A percentile compares a stretch with the other conserved stretches of the same genome.
phyloP scores from a whole-genome alignment of 2,329 filamentous ascomycete genomes.

The Trichoderma harzianum region DNA sequence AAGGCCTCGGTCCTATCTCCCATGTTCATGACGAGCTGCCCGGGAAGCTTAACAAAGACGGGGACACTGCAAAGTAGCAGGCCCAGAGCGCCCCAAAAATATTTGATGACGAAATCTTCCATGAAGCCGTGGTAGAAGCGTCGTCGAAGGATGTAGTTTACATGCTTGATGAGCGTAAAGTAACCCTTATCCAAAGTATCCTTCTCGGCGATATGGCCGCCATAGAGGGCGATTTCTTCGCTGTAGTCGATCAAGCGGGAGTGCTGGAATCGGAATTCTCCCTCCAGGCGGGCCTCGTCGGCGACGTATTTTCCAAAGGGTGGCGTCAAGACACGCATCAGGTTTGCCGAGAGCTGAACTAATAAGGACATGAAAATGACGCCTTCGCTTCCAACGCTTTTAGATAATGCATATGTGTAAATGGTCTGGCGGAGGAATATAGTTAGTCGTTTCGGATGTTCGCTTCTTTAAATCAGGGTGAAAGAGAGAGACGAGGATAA shows the following conservation, averaged over 20 bases:
- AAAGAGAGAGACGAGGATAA: background rate
- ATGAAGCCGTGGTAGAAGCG: conserved; percentile 98
- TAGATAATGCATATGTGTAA: conserved; percentile 90
- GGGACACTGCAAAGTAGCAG: conserved; percentile 90
- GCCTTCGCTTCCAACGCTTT: conserved; percentile 93
- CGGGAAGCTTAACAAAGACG: conserved; percentile 91
- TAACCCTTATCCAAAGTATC: conserved; percentile 97
- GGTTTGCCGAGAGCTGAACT: conserved; percentile 85
- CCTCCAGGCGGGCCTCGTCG: conserved; percentile 89
- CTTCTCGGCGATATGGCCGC: conserved; percentile 90
- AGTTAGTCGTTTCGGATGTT: conserved; percentile 26
- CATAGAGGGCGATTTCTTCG: conserved; percentile 90
- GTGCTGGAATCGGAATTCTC: conserved; percentile 95
- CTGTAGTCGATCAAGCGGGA: conserved; percentile 92
- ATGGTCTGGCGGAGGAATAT: conserved; percentile 54
- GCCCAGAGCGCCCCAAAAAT: conserved; percentile 95
- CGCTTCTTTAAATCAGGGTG: background rate
- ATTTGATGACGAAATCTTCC: conserved; percentile 99
- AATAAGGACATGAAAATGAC: conserved; percentile 93
- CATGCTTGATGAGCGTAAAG: conserved; percentile 98
- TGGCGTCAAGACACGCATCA: conserved; percentile 92
- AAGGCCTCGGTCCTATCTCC: conserved; percentile 74
- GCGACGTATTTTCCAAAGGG: conserved; percentile 98
- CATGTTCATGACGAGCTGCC: conserved; percentile 61
- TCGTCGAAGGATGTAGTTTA: conserved; percentile 87